These are phyloP conservation scores for Apiospora pterosperma DNA, from an alignment of 2,329 filamentous ascomycete genomes.

Conservation along the genomic window DNA sequence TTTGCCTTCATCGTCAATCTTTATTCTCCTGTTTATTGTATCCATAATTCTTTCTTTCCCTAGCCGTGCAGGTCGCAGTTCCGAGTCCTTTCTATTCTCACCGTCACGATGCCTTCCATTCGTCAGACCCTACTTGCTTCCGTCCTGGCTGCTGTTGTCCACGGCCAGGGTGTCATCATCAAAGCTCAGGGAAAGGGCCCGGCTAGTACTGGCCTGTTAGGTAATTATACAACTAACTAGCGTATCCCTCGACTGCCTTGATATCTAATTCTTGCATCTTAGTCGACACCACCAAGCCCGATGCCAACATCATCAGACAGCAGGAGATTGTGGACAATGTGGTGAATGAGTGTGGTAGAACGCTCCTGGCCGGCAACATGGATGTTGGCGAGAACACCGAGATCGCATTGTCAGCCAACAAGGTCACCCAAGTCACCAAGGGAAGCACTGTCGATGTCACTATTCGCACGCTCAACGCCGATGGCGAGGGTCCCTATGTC, in stretches of 20 bases:
- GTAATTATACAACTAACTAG: slow-evolving; percentile 13
- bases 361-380: slow-evolving; percentile 58
- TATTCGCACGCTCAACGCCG: slow-evolving; percentile 49
- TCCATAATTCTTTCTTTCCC: background rate
- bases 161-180: slow-evolving; percentile 29
- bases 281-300: slow-evolving; percentile 21
- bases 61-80: slow-evolving; percentile 8
- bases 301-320: slow-evolving; percentile 60
- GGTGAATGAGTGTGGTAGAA: slow-evolving; percentile 61
- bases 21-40: slow-evolving; percentile 3
- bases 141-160: slow-evolving; percentile 22
- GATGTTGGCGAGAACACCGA: slow-evolving; percentile 56
- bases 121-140: slow-evolving; percentile 14
- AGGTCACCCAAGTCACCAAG: slow-evolving; percentile 46
- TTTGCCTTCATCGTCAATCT: slow-evolving; percentile 1
- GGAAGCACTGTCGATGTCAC: slow-evolving; percentile 43
- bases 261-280: background rate
- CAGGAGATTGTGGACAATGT: slow-evolving; percentile 49
- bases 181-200: slow-evolving; percentile 24
- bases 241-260: background rate
- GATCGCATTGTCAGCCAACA: slow-evolving; percentile 39
- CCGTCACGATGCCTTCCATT: slow-evolving; percentile 16
- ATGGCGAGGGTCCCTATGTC: slow-evolving; percentile 50
- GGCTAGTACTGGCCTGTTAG: slow-evolving; percentile 23
- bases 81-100: background rate